These are phyloP conservation scores for Rubia balearica DNA, from an alignment of 305 asterid genomes.

Conservation along the genomic window DNA sequence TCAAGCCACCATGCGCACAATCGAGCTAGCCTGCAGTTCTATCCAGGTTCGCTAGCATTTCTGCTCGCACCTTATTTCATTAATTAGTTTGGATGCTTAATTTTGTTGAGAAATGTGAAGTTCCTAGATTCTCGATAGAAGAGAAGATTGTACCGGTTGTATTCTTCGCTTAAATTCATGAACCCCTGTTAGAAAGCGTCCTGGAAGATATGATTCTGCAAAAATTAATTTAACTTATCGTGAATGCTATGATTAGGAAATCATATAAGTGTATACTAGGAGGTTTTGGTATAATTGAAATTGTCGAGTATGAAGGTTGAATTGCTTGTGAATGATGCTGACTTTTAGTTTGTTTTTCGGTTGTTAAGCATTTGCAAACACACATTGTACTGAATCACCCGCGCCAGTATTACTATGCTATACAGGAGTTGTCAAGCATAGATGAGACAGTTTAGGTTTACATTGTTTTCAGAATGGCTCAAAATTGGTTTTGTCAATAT, in stretches of 20 bases:
- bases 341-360: neutral
- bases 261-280: no score
- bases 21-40: constrained; percentile 76
- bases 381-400: neutral
- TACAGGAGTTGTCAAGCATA: neutral
- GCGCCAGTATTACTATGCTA: neutral
- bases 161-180: neutral
- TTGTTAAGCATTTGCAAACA: neutral
- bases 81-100: neutral
- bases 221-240: neutral
- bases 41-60: constrained; percentile 48
- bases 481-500: neutral
- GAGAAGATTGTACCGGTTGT: neutral
- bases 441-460: neutral
- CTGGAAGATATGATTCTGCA: neutral
- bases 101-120: neutral
- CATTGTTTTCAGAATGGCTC: neutral
- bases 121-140: neutral
- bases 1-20: constrained; percentile 69
- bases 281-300: neutral
- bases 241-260: neutral
- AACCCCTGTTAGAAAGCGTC: neutral
- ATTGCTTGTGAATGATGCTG: neutral
- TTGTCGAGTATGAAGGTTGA: neutral
- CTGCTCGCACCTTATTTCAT: neutral